Percentiles rank a stretch among this genome's conserved stretches.
Conservation (phyloP, 2,329 filamentous ascomycete genomes). For the Xylariaceae sp. region DNA sequence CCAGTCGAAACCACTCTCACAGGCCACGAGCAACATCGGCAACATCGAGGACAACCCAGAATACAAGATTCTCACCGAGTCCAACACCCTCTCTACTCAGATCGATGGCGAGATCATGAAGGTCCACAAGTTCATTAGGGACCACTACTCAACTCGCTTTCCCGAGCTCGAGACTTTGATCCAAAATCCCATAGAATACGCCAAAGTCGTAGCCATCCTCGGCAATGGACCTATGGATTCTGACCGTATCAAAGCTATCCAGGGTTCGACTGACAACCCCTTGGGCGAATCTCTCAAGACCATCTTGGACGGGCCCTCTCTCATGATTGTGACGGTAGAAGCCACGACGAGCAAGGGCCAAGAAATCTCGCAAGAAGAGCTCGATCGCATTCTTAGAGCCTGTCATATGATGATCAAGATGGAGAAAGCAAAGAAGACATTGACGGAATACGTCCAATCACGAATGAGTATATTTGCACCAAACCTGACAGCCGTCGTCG, state of each 20-base stretch:
- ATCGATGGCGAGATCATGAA: slow-evolving; percentile 91
- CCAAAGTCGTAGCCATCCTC: slow-evolving; percentile 89
- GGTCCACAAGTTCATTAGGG: slow-evolving; percentile 93
- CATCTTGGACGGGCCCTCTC: slow-evolving; percentile 80
- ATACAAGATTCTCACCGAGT: slow-evolving; percentile 83
- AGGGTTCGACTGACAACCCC: slow-evolving; percentile 74
- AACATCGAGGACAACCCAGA: slow-evolving; percentile 91
- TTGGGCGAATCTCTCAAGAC: slow-evolving; percentile 72
- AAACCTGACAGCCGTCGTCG: slow-evolving; percentile 86
- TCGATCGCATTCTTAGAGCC: slow-evolving; percentile 70
- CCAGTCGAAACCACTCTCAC: slow-evolving; percentile 64
- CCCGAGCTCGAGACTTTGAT: slow-evolving; percentile 89
- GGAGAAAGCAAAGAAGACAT: slow-evolving; percentile 78
- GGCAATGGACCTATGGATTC: slow-evolving; percentile 86
- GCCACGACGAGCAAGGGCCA: slow-evolving; percentile 84
- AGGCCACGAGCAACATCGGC: slow-evolving; percentile 65
- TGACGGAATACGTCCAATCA: slow-evolving; percentile 94
- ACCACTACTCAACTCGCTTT: slow-evolving; percentile 92
- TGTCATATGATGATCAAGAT: slow-evolving; percentile 88
- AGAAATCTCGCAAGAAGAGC: slow-evolving; percentile 71
- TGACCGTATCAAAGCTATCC: slow-evolving; percentile 75
- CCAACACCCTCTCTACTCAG: slow-evolving; percentile 84
- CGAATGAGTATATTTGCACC: slow-evolving; percentile 96
- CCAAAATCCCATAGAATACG: slow-evolving; percentile 89
- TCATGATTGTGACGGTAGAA: slow-evolving; percentile 96